Evolutionary conservation across 306 rosid species (phyloP), one percentile per base, ranked within the genome.

Genomic region (Cicer arietinum): DNA sequence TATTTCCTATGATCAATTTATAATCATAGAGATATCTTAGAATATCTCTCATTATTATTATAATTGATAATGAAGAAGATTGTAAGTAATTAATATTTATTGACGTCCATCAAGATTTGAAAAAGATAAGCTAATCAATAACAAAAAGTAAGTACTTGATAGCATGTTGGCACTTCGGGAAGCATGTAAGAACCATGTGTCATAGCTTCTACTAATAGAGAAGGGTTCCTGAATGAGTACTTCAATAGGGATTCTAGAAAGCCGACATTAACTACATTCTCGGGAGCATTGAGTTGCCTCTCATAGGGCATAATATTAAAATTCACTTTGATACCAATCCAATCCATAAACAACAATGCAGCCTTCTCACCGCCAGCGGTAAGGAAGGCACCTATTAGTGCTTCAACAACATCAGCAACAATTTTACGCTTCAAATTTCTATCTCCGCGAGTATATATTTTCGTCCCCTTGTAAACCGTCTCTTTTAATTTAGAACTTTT

Each of bases 121-220:
- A 74, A 18, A 48, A 47, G 39, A 48, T 16, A n/a, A 44, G 41
- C 39, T 14, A 80, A 9, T 7, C 11, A 42, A 7, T 54, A 44
- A 79, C 35, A 30, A 11, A 44, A n/a, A 57, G 40, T 47, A 53
- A 11, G 41, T 83, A 94, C 98, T 96, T 94, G 94, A 76, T 94
- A 94, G 80, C 97, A 87, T 82, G 86, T 85, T 35, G 97, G 97
- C 74, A 87, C 84, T 71, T 90, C 90, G 0, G 92, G 92, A 68
- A 90, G 87, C 98, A 91, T 90, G 83, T 86, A 94, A 20, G 98
- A 91, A 69, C 98, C 98, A 71, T 94, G 98, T 13, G 98, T 90
- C 35, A 94, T 18, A 46, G 98, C 98, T 85, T 94, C 98, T 17
- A 90, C 84, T 25, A 94, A 71, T 18, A 94, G 81, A 12, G 92